phyloP scores from a whole-genome alignment of 2,329 filamentous ascomycete species.

The Dothiorella sarmentorum region DNA sequence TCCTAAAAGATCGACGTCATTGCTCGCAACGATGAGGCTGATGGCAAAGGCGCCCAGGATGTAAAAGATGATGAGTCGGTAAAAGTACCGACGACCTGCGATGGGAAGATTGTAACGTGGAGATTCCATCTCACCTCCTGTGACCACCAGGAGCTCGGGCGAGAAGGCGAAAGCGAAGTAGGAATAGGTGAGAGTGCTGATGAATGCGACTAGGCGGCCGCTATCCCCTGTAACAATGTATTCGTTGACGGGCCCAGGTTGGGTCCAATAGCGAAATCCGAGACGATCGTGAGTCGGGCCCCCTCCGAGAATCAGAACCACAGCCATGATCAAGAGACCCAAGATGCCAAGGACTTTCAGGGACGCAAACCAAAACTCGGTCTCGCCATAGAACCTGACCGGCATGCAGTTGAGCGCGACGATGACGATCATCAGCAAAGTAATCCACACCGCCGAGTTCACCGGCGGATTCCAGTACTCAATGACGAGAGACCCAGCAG shows the following conservation, averaged over 20 bases:
- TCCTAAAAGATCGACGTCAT: constrained; percentile 44
- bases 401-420: constrained; percentile 7
- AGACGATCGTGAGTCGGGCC: constrained; percentile 56
- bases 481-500: constrained; percentile 37
- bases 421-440: neutral
- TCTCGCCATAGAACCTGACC: constrained; percentile 33
- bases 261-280: constrained; percentile 65
- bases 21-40: constrained; percentile 54
- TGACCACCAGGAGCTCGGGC: constrained; percentile 59
- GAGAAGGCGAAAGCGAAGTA: constrained; percentile 48
- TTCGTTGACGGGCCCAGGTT: constrained; percentile 52
- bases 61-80: constrained; percentile 60
- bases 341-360: constrained; percentile 45
- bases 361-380: constrained; percentile 47
- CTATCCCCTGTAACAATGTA: constrained; percentile 54
- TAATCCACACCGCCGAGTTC: constrained; percentile 10
- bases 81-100: constrained; percentile 76
- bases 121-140: constrained; percentile 62
- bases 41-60: constrained; percentile 50
- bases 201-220: constrained; percentile 52
- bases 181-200: constrained; percentile 54
- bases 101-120: constrained; percentile 61
- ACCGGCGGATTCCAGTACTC: constrained; percentile 37
- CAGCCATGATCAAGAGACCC: constrained; percentile 41
- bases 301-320: constrained; percentile 32